phyloP scores from a whole-genome alignment of 1,139 yeast species.

The Candida dubliniensis region DNA sequence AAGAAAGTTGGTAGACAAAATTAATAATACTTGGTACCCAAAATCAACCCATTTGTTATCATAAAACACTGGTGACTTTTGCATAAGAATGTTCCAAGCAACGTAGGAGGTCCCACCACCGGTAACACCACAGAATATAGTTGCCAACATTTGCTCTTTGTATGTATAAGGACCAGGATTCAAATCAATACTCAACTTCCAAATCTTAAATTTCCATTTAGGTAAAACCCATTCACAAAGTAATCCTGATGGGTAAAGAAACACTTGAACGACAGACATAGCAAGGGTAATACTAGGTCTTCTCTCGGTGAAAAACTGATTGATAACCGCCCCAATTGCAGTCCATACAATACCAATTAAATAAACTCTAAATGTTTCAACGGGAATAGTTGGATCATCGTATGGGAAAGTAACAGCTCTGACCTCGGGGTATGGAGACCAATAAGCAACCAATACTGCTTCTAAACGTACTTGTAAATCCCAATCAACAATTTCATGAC shows the following conservation, averaged over 20 bases:
- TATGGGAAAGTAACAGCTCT: slow-evolving; percentile 55
- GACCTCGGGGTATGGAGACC: slow-evolving; percentile 67
- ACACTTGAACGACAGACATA: slow-evolving; percentile 52
- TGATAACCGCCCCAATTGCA: slow-evolving; percentile 53
- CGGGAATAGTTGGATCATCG: slow-evolving; percentile 51
- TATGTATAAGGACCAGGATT: slow-evolving; percentile 62
- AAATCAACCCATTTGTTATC: slow-evolving; percentile 42
- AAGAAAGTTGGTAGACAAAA: slow-evolving; percentile 52
- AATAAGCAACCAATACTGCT: slow-evolving; percentile 50
- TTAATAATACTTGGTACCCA: slow-evolving; percentile 52
- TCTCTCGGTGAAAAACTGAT: slow-evolving; percentile 59
- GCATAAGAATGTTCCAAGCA: slow-evolving; percentile 20
- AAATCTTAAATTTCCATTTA: slow-evolving; percentile 41
- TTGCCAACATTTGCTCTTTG: slow-evolving; percentile 60
- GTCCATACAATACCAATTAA: slow-evolving; percentile 53
- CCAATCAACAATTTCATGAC: slow-evolving; percentile 19
- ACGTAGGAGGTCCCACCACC: slow-evolving; percentile 30
- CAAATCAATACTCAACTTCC: slow-evolving; percentile 40
- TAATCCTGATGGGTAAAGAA: slow-evolving; percentile 58
- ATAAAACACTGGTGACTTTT: slow-evolving; percentile 29
- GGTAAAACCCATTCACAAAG: slow-evolving; percentile 43
- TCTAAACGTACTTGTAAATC: slow-evolving; percentile 34
- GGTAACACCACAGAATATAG: slow-evolving; percentile 36
- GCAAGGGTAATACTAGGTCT: slow-evolving; percentile 49
- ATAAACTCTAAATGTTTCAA: slow-evolving; percentile 60